phyloP scores from a whole-genome alignment of 225 moss, liverwort and hornwort species.

The Lunularia cruciata region DNA sequence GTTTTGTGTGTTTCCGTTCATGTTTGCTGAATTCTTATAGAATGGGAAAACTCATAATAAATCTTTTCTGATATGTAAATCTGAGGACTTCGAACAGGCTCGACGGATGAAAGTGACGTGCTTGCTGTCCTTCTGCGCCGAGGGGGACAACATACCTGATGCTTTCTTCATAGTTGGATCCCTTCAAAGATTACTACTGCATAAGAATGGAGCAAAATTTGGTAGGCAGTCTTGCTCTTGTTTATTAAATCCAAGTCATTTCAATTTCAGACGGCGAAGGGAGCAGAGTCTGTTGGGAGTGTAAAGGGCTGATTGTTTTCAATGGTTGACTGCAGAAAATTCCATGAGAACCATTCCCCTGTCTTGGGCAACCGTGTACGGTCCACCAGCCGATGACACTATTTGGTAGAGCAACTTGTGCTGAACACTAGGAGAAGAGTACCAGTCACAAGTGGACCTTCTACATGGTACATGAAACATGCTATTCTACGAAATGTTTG shows the following conservation, averaged over 20 bases:
- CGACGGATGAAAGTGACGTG: slow-evolving; percentile 84
- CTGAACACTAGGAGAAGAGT: too few species aligned
- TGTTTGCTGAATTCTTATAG: neutral
- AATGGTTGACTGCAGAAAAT: slow-evolving; percentile 28
- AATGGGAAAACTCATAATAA: neutral
- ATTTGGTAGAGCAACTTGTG: slow-evolving; percentile 61
- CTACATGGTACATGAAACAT: too few species aligned
- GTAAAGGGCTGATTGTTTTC: neutral
- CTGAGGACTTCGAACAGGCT: slow-evolving; percentile 48
- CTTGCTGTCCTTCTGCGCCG: slow-evolving; percentile 80
- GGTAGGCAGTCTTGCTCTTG: slow-evolving; percentile 15
- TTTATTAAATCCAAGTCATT: too few species aligned
- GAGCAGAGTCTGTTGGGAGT: neutral
- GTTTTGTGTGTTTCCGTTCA: neutral
- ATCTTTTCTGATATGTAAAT: neutral
- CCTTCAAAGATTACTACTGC: slow-evolving; percentile 51
- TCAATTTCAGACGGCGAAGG: neutral
- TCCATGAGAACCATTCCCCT: slow-evolving; percentile 63
- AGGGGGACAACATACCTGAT: slow-evolving; percentile 95
- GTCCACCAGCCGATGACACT: slow-evolving; percentile 82
- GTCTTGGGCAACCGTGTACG: slow-evolving; percentile 94
- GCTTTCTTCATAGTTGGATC: slow-evolving; percentile 74
- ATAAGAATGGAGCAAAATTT: slow-evolving; percentile 3
- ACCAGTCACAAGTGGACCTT: too few species aligned
- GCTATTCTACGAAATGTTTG: too few species aligned